Conservation (phyloP, 768 basidiomycete species). For the Lactarius akahatsu region DNA sequence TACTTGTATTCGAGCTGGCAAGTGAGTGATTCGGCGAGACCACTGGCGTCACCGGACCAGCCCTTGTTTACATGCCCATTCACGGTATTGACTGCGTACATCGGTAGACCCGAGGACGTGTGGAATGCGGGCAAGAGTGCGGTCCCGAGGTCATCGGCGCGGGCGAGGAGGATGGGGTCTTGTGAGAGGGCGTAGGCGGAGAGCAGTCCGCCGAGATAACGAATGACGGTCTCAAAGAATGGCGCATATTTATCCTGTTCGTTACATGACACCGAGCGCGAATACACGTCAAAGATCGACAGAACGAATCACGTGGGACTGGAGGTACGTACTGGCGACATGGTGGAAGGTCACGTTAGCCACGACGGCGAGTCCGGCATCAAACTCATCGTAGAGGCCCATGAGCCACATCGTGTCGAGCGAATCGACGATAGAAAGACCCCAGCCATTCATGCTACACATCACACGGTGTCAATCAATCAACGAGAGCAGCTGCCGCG, state of each 20-base stretch:
- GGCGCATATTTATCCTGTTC: conserved; percentile 38
- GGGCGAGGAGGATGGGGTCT: no score
- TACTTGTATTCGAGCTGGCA: conserved; percentile 88
- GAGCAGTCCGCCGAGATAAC: no score
- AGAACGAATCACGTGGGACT: background rate
- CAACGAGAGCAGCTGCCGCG: background rate
- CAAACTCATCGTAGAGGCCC: conserved; percentile 70
- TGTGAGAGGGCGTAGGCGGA: no score
- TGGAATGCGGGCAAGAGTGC: no score
- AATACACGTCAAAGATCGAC: background rate
- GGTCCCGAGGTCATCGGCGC: no score
- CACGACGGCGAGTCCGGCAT: conserved; percentile 57
- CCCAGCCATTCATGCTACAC: conserved; percentile 77
- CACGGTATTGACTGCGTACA: conserved; percentile 64
- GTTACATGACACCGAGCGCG: background rate
- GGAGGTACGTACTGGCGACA: conserved; percentile 39
- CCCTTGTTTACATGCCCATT: conserved; percentile 38
- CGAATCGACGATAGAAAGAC: conserved; percentile 73
- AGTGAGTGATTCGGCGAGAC: conserved; percentile 71
- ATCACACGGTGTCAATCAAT: background rate
- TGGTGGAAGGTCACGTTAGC: conserved; percentile 50
- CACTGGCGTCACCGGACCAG: conserved; percentile 35
- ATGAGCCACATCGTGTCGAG: conserved; percentile 86
- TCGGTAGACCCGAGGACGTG: conserved; percentile 75
- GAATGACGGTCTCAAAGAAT: no score